Conservation (phyloP, 2,329 filamentous ascomycete species). For the Sporothrix protearum region DNA sequence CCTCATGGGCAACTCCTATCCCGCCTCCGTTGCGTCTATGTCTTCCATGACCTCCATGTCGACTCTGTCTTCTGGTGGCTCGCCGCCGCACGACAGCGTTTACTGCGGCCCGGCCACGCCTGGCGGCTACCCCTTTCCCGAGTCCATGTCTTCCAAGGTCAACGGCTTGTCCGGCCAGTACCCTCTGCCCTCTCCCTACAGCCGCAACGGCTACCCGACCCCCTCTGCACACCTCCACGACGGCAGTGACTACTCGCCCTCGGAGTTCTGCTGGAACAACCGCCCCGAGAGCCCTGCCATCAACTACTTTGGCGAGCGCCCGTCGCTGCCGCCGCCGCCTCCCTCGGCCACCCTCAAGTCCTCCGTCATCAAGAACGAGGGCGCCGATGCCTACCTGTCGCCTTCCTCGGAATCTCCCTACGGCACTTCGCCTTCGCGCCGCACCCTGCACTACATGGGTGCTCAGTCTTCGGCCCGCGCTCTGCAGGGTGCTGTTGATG, state of each 20-base stretch:
- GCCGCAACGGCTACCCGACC: conserved; percentile 36
- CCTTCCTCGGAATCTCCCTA: conserved; percentile 11
- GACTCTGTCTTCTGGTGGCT: conserved; percentile 3
- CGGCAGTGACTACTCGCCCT: conserved; percentile 25
- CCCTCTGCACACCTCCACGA: conserved; percentile 11
- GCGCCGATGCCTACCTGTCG: conserved; percentile 12
- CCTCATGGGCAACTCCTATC: conserved; percentile 77
- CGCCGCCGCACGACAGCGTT: conserved; percentile 11
- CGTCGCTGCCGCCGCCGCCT: conserved; percentile 25
- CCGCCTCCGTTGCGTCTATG: conserved; percentile 63
- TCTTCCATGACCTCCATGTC: conserved; percentile 42
- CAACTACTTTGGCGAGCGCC: conserved; percentile 33
- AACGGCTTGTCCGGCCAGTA: conserved; percentile 13
- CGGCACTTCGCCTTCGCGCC: conserved; percentile 1
- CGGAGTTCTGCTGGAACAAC: conserved; percentile 26
- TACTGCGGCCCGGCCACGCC: conserved; percentile 24
- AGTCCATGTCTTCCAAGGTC: conserved; percentile 17
- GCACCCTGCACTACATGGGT: conserved; percentile 18
- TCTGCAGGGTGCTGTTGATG: conserved; percentile 19
- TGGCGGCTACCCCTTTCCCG: conserved; percentile 22
- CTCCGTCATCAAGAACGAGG: conserved; percentile 23
- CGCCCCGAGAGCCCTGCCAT: conserved; percentile 26
- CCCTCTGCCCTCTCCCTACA: conserved; percentile 18
- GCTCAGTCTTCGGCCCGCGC: conserved; percentile 22
- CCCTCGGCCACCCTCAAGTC: conserved; percentile 27